Conservation (phyloP, 2,329 filamentous ascomycete species). For the Lachnellula suecica region DNA sequence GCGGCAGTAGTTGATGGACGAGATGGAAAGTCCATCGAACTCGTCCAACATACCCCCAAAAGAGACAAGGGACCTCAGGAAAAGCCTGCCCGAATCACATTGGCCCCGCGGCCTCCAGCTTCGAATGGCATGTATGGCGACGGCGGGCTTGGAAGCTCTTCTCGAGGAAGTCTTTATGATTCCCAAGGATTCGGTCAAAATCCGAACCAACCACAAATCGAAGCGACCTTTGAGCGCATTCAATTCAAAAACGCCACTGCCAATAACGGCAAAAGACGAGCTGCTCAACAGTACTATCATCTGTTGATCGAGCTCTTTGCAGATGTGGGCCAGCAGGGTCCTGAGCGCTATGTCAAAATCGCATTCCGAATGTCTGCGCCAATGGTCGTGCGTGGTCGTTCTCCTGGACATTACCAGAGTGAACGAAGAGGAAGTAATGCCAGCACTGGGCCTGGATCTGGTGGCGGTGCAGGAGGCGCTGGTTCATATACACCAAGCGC, state of each 20-base stretch:
- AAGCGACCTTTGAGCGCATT: conserved; percentile 63
- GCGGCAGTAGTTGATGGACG: conserved; percentile 64
- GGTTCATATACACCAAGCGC: conserved; percentile 29
- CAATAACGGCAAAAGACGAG: conserved; percentile 72
- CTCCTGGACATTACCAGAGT: conserved; percentile 61
- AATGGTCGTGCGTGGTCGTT: conserved; percentile 66
- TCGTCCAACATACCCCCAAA: conserved; percentile 77
- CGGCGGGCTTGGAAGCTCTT: conserved; percentile 18
- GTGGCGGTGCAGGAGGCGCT: conserved; percentile 26
- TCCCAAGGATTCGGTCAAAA: conserved; percentile 22
- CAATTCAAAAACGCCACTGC: conserved; percentile 75
- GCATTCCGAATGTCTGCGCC: conserved; percentile 58
- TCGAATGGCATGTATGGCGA: conserved; percentile 26
- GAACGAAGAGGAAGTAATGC: conserved; percentile 49
- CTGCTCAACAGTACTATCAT: conserved; percentile 73
- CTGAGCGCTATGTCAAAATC: conserved; percentile 53
- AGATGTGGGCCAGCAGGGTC: conserved; percentile 43
- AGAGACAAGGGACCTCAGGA: conserved; percentile 69
- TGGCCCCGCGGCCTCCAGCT: conserved; percentile 30
- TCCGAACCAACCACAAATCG: conserved; percentile 27
- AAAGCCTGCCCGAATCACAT: conserved; percentile 51
- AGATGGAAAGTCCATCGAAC: conserved; percentile 62
- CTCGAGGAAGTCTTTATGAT: conserved; percentile 21
- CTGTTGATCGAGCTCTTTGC: conserved; percentile 67
- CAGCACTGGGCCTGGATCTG: conserved; percentile 48